Evolutionary conservation across 2,329 filamentous ascomycete genomes (phyloP).

Genomic region (Thielaviopsis musarum): DNA sequence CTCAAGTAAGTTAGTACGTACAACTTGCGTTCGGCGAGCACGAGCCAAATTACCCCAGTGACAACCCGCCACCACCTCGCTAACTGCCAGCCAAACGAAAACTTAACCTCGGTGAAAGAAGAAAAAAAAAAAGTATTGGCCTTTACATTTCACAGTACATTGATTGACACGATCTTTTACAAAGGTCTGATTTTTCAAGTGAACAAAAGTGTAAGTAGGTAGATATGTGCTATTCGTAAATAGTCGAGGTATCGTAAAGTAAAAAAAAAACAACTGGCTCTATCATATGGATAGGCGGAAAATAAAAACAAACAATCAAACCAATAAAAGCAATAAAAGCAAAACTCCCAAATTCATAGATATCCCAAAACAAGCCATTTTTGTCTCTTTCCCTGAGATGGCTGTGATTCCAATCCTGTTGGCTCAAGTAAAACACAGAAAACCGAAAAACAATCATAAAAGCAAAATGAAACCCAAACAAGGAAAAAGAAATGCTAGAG

Average conservation of each 20-base stretch:
- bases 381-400: slow-evolving; percentile 10
- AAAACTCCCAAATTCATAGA: slow-evolving; percentile 3
- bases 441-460: not conserved
- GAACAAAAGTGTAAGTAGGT: not conserved
- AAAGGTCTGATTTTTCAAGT: not conserved
- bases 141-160: not conserved
- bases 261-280: not conserved
- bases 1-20: not conserved
- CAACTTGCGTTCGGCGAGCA: not conserved
- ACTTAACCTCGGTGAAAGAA: not conserved
- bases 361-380: slow-evolving; percentile 9
- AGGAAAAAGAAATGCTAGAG: not conserved
- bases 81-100: not conserved
- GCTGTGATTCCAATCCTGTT: slow-evolving; percentile 10
- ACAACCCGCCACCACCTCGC: not conserved
- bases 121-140: not conserved
- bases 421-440: slow-evolving; percentile 7
- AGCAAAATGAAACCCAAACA: slow-evolving; percentile 2
- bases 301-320: not conserved
- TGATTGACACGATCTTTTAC: not conserved
- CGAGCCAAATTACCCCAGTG: not conserved
- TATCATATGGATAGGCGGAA: not conserved
- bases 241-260: slow-evolving; percentile 10
- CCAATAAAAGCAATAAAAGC: slow-evolving; percentile 4
- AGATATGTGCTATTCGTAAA: slow-evolving; percentile 1